Percentiles rank a stretch among this genome's conserved stretches.
Evolutionary conservation across 73 alveolate genomes (phyloP).

Genomic region (Paramecium sexaurelia): DNA sequence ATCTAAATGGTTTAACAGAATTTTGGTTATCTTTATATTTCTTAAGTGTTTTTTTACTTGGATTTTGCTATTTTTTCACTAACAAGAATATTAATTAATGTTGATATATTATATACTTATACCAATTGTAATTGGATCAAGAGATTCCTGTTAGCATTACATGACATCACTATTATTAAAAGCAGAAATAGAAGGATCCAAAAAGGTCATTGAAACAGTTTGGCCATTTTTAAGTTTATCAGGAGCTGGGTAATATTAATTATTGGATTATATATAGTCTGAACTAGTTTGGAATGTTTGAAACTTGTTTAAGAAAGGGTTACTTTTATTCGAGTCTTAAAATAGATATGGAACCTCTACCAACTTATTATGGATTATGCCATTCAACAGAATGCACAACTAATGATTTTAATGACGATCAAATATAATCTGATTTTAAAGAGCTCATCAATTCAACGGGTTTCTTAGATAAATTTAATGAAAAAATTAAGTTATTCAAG

Average conservation of each 20-base stretch:
- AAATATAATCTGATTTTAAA: neutral
- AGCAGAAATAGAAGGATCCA: neutral
- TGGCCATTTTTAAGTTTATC: neutral
- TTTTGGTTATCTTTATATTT: neutral
- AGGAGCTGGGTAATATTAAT: neutral
- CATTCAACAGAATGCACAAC: constrained; percentile 29
- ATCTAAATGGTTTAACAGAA: neutral
- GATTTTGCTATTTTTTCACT: neutral
- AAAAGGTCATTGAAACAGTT: neutral
- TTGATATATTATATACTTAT: neutral
- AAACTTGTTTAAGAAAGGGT: neutral
- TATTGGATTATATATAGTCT: neutral
- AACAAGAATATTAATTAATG: neutral
- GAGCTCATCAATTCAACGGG: neutral
- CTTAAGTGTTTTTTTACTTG: neutral
- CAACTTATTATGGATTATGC: neutral
- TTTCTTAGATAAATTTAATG: neutral
- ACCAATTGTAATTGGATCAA: neutral
- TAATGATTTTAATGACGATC: neutral
- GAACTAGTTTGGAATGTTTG: neutral
- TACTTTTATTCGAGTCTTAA: neutral
- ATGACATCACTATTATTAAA: neutral
- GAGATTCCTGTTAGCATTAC: neutral
- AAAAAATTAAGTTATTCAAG: neutral
- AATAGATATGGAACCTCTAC: neutral